These are phyloP conservation scores for Chloris gayana DNA, from an alignment of 176 grass and related monocot genomes.

Conservation along the genomic window DNA sequence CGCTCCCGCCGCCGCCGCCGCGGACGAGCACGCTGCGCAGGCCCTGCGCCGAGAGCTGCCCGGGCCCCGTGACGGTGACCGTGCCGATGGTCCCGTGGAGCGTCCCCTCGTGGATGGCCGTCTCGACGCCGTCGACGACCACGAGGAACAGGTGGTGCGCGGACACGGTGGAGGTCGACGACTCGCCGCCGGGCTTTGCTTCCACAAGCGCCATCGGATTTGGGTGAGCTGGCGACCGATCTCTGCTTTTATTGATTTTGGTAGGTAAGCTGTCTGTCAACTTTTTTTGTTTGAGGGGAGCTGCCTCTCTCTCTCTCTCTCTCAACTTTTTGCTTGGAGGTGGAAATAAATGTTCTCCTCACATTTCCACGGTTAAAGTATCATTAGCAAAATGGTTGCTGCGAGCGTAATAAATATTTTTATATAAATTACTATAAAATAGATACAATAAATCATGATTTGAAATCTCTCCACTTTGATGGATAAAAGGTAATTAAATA, in stretches of 20 bases:
- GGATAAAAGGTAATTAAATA: no score
- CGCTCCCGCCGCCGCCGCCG: conserved; percentile 23
- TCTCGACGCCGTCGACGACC: conserved; percentile 50
- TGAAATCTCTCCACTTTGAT: no score
- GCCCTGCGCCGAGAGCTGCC: conserved; percentile 45
- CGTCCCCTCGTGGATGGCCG: conserved; percentile 57
- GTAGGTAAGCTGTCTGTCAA: conserved; percentile 24
- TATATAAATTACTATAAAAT: no score
- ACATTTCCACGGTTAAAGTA: no score
- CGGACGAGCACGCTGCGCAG: conserved; percentile 51
- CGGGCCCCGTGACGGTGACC: conserved; percentile 48
- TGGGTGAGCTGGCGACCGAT: conserved; percentile 19
- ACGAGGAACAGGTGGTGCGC: conserved; percentile 43
- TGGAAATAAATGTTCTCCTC: no score
- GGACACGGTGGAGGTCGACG: conserved; percentile 6
- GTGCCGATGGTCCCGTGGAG: conserved; percentile 41
- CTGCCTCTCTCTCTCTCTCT: no score
- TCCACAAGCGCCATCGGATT: conserved; percentile 39
- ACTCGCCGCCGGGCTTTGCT: conserved; percentile 12
- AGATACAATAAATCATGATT: no score
- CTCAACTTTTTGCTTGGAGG: no score
- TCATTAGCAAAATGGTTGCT: no score
- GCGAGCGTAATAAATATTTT: no score
- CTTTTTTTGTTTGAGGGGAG: no score
- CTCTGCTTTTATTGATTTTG: conserved; percentile 17